Percentiles rank a stretch among this genome's conserved stretches.
Conservation (phyloP, 1,284 basidiomycete genomes). For the Heterobasidion occidentale region DNA sequence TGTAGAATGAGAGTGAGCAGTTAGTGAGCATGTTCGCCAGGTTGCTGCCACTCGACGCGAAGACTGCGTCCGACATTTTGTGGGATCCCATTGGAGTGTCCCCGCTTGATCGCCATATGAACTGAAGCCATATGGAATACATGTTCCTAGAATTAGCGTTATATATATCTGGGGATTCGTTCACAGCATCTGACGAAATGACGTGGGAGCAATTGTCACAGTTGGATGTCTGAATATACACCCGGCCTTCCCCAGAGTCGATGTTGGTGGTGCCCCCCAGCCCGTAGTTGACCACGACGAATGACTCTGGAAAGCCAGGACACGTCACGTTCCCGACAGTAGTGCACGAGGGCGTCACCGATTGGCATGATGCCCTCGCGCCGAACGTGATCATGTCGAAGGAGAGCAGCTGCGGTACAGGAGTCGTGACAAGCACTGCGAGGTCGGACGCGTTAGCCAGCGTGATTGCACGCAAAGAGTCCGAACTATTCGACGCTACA, state of each 20-base stretch:
- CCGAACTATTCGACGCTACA: background rate
- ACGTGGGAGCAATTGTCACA: background rate
- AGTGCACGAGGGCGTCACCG: background rate
- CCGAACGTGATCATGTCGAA: background rate
- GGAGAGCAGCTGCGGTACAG: background rate
- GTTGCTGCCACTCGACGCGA: background rate
- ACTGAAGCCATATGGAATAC: background rate
- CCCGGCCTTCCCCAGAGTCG: background rate
- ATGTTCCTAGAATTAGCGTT: background rate
- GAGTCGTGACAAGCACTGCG: background rate
- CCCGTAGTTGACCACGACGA: background rate
- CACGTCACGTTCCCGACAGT: background rate
- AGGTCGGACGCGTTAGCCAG: background rate
- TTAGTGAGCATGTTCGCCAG: background rate
- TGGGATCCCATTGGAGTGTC: no score
- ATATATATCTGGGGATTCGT: background rate
- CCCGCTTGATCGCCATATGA: background rate
- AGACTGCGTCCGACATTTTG: background rate
- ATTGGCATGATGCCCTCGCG: background rate
- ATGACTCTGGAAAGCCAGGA: background rate
- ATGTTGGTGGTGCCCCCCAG: background rate
- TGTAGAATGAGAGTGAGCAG: constrained; percentile 1
- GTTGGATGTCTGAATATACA: background rate
- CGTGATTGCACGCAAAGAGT: background rate
- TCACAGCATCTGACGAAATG: background rate